Percentiles rank a stretch among this genome's conserved stretches.
phyloP scores from a whole-genome alignment of 805 yeast genomes.

The Wickerhamiella kazuoi region DNA sequence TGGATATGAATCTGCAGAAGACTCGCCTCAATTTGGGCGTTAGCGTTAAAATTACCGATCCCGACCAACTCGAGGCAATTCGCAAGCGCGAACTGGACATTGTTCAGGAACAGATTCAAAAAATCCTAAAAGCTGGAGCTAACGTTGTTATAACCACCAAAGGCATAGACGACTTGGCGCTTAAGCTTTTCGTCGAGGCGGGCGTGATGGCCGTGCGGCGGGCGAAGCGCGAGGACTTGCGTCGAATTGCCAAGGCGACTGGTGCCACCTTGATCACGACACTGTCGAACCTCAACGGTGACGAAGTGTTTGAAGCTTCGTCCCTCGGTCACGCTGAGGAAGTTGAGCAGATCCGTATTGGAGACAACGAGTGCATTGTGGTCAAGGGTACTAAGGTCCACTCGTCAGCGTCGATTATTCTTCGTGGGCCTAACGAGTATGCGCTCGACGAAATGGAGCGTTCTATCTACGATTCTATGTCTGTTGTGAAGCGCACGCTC shows the following conservation, averaged over 20 bases:
- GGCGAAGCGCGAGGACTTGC: conserved; percentile 88
- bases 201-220: conserved; percentile 93
- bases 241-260: conserved; percentile 94
- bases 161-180: conserved; percentile 84
- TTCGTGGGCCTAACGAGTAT: conserved; percentile 89
- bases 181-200: conserved; percentile 79
- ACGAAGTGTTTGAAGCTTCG: conserved; percentile 72
- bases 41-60: conserved; percentile 89
- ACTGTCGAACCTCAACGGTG: conserved; percentile 90
- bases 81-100: conserved; percentile 79
- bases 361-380: conserved; percentile 93
- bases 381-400: conserved; percentile 81
- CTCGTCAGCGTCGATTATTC: conserved; percentile 74
- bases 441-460: conserved; percentile 97
- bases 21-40: conserved; percentile 98
- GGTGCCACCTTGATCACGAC: conserved; percentile 83
- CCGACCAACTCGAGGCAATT: conserved; percentile 88
- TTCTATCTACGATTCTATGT: conserved; percentile 82
- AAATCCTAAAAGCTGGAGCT: conserved; percentile 75
- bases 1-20: conserved; percentile 86
- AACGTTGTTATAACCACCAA: conserved; percentile 84
- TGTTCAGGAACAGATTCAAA: conserved; percentile 62
- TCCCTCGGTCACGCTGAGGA: conserved; percentile 80
- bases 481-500: conserved; percentile 87
- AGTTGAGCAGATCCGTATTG: conserved; percentile 75